Evolutionary conservation across 2,329 filamentous ascomycete genomes (phyloP), one percentile per base, ranked within the genome.

Genomic region (Fusarium verticillioides): DNA sequence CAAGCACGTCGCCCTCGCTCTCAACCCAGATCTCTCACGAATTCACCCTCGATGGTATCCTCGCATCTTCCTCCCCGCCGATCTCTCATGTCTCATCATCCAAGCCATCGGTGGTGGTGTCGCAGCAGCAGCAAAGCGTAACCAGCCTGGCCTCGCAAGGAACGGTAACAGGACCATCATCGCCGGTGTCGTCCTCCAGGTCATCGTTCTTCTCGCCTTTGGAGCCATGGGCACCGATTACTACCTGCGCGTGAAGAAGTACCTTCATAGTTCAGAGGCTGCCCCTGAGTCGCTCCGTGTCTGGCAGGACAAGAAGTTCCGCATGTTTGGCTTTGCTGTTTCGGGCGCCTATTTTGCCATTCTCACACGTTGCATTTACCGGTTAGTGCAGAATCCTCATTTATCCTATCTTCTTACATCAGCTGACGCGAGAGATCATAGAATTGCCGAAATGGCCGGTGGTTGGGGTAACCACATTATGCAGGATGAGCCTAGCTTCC

Each of bases 381-480:
- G 87, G 85, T 87, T 74, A 69, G 85, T 81, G 32, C 30, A 30
- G 21, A 43, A 12, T 13, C 43, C 13, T 39, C 32, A 16, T 32
- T 52, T 26, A 11, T 44, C 12, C 28, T 50, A 28, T 19, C 28
- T 26, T 39, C 26, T 63, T 26, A 63, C 54, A 70, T 47, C 32
- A 50, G 50, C 75, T 79, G 64, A 77, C 58, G 30, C 32, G 39
- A 52, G 21, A 36, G 32, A 26, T 7, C 42, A 30, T 60, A 89
- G 88, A 75, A 87, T 91, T 60, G 87, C 86, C 3, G 90, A 92
- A 78, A 90, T 92, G 88, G 86, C 87, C 4, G 88, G 88, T 32
- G 90, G 90, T 26, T 92, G 89, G 89, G 88, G 87, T 15, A 91
- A 90, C 80, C 77, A 83, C 21, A 88, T 91, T 78, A 91, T 92